Evolutionary conservation across 2,329 filamentous ascomycete species (phyloP).

Genomic region (Monosporascus ibericus): DNA sequence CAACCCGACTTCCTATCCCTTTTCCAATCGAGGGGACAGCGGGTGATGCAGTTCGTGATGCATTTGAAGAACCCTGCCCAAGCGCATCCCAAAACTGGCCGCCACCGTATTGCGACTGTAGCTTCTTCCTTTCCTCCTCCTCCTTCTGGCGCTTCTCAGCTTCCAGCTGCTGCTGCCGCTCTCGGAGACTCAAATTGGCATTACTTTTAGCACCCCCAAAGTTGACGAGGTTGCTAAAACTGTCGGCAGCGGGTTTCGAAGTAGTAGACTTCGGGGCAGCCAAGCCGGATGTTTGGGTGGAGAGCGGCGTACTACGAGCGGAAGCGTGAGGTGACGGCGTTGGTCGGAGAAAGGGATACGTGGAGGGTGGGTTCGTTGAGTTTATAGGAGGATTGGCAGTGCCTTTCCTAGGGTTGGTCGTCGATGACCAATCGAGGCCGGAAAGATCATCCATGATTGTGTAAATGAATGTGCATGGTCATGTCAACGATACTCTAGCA

Average conservation of each 20-base stretch:
- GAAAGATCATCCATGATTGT: conserved; percentile 28
- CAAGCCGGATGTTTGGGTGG: conserved; percentile 40
- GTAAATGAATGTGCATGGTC: conserved; percentile 11
- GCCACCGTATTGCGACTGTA: conserved; percentile 73
- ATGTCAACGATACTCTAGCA: conserved; percentile 20
- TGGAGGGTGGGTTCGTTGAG: conserved; percentile 20
- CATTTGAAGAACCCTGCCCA: conserved; percentile 44
- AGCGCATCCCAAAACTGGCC: conserved; percentile 71
- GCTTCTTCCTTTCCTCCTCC: conserved; percentile 63
- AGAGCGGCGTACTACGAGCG: conserved; percentile 51
- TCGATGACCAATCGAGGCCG: conserved; percentile 26
- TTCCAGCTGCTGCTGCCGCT: conserved; percentile 65
- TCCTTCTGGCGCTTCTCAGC: conserved; percentile 66
- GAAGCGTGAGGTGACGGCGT: conserved; percentile 51
- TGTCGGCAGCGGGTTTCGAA: conserved; percentile 56
- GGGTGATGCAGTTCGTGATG: conserved; percentile 42
- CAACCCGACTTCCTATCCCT: conserved; percentile 21
- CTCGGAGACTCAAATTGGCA: conserved; percentile 70
- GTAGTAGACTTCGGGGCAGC: conserved; percentile 37
- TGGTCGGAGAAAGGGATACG: conserved; percentile 42
- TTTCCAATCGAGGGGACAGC: conserved; percentile 26
- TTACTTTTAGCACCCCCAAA: conserved; percentile 54
- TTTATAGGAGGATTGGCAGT: conserved; percentile 16
- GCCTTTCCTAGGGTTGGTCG: conserved; percentile 17
- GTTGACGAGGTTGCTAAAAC: conserved; percentile 70